These are phyloP conservation scores for Salix arbutifolia DNA, from an alignment of 345 rosid genomes.

Conservation along the genomic window DNA sequence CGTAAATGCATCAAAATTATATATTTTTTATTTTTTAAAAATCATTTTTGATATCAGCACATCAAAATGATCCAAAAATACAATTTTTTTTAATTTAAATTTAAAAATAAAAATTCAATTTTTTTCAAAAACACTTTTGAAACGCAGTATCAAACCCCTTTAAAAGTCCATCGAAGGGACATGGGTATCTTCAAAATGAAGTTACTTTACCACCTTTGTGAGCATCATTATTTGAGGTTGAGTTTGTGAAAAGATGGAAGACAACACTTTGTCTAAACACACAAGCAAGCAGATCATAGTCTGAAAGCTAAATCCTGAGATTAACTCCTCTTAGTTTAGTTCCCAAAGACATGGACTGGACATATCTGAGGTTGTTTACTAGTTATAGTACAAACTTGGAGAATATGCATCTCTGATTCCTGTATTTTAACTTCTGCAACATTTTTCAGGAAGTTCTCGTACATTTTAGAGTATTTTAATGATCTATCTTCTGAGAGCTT, in stretches of 20 bases:
- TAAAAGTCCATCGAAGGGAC: not conserved
- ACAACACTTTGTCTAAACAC: not conserved
- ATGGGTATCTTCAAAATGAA: not conserved
- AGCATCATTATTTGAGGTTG: not conserved
- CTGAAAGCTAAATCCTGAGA: not conserved
- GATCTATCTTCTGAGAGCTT: not conserved
- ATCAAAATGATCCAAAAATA: too few species aligned
- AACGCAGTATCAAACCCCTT: too few species aligned
- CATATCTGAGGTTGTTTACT: not conserved
- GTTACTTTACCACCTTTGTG: not conserved
- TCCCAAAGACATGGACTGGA: not conserved
- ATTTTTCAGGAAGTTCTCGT: not conserved
- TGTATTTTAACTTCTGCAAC: not conserved
- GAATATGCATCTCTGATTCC: conserved; percentile 1
- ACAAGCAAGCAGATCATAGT: not conserved
- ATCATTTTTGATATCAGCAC: too few species aligned
- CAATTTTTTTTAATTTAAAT: too few species aligned
- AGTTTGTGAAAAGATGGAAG: not conserved
- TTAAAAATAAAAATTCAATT: too few species aligned
- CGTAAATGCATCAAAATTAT: too few species aligned
- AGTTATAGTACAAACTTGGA: not conserved
- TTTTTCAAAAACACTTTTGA: too few species aligned
- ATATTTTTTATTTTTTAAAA: too few species aligned
- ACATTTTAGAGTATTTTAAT: not conserved
- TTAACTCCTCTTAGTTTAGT: not conserved